phyloP scores from a whole-genome alignment of 441 rosid genomes.

The Populus tomentosa region DNA sequence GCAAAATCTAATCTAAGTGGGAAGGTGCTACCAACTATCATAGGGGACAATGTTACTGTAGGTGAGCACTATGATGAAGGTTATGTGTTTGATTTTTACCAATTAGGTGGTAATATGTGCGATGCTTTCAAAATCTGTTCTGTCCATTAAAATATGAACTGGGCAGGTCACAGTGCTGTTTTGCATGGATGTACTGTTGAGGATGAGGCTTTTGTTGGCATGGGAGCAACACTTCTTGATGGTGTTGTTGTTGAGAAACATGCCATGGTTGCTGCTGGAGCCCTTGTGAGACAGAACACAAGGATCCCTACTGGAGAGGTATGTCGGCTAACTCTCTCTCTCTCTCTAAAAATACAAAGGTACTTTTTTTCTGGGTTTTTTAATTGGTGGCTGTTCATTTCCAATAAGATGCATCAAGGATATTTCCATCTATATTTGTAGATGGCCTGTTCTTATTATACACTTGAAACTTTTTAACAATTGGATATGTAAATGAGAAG shows the following conservation, averaged over 20 bases:
- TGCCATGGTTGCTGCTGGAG: constrained; percentile 95
- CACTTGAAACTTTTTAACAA: neutral
- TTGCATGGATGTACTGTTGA: constrained; percentile 95
- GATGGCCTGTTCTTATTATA: too few species aligned
- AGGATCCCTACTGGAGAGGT: constrained; percentile 91
- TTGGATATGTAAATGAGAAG: neutral
- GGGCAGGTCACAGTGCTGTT: constrained; percentile 91
- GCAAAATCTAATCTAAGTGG: constrained; percentile 94
- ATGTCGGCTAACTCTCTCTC: constrained; percentile 4
- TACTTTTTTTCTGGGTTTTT: neutral
- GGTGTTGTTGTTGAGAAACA: constrained; percentile 85
- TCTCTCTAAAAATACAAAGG: neutral
- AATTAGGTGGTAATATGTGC: neutral
- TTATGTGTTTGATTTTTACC: neutral
- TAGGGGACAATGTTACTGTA: constrained; percentile 89
- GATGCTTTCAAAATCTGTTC: constrained; percentile 4
- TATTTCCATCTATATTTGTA: neutral
- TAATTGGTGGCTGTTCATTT: neutral
- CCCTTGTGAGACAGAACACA: constrained; percentile 89
- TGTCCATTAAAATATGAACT: constrained; percentile 23
- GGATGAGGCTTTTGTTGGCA: constrained; percentile 87
- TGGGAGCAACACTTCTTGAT: constrained; percentile 92
- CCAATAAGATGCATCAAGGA: neutral
- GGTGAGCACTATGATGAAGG: constrained; percentile 43
- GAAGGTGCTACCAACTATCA: constrained; percentile 74